These are phyloP conservation scores for Hirschfeldia incana DNA, from an alignment of 345 rosid genomes.

Conservation along the genomic window DNA sequence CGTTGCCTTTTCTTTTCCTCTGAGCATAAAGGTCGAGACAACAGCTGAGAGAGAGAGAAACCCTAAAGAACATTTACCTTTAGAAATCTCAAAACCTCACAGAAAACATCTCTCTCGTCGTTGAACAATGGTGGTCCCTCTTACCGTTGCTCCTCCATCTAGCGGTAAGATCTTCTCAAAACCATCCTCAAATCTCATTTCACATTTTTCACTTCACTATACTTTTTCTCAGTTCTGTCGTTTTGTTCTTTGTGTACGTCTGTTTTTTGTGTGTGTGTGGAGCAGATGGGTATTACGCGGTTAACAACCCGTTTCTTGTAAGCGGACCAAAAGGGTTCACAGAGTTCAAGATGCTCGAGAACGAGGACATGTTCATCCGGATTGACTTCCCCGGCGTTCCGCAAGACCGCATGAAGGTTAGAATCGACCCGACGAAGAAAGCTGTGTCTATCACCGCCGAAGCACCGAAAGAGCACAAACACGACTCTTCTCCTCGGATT, in stretches of 20 bases:
- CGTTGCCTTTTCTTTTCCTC: background rate
- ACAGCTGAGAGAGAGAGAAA: background rate
- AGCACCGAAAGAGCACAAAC: constrained; percentile 19
- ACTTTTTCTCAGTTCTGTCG: background rate
- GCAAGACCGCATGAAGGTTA: background rate
- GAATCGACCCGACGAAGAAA: background rate
- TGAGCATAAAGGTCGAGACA: background rate
- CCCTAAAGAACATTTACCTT: background rate
- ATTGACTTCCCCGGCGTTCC: constrained; percentile 27
- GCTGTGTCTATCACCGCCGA: background rate
- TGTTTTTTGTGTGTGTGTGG: background rate
- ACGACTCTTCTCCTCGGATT: constrained; percentile 19
- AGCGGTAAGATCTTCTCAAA: background rate
- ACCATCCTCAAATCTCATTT: background rate
- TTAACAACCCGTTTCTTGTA: constrained; percentile 32
- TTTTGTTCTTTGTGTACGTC: background rate
- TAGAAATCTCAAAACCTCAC: background rate
- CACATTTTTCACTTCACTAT: background rate
- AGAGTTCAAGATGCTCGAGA: constrained; percentile 24
- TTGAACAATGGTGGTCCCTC: background rate
- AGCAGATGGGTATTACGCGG: constrained; percentile 32
- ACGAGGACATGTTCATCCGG: constrained; percentile 23
- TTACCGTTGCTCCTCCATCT: background rate
- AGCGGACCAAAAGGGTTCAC: constrained; percentile 33
- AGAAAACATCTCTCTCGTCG: background rate